Evolutionary conservation across 2,329 filamentous ascomycete genomes (phyloP), one percentile per base, ranked within the genome.

Genomic region (Neofusicoccum cordaticola): DNA sequence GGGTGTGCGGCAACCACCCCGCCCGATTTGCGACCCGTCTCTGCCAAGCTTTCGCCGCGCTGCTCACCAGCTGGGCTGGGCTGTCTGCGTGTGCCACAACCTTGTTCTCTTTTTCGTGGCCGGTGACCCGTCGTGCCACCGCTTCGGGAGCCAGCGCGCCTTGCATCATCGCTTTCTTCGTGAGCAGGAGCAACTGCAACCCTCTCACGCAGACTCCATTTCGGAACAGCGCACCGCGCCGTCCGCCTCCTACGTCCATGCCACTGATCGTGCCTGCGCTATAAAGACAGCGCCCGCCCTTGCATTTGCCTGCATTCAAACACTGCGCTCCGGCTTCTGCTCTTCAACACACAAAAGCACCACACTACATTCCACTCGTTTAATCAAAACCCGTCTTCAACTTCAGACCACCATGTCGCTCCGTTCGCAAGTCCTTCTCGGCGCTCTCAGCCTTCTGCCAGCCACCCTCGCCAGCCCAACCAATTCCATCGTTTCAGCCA

Each of bases 71-170:
- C 45, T 48, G 17, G 1, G 42, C 17, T 48, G 17, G 44, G 17
- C n/a, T 47, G 7, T 17, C 37, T 4, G 31, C 11, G 51, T 31
- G 41, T 47, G 41, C 56, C 41, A 60, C 56, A 60, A 35, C 56
- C 56, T 39, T 47, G 56, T n/a, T 39, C 15, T 6, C 4, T 35
- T 45, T 47, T 60, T 22, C 31, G 56, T 47, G 42, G 56, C 56
- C 56, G 56, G 27, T 60, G 56, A 60, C 56, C 56, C 56, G 12
- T 37, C 56, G 31, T 60, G 42, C 56, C 56, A 39, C 56, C 42
- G 42, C 42, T 1, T 35, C 56, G 56, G 56, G 56, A 58, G 15
- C 56, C 22, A 37, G 47, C 47, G 31, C 56, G 34, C 53, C 53
- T 58, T 11, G 15, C 4, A 22, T 27, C 56, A 31, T 22, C 56